These are phyloP conservation scores for Phlegmacium glaucopus DNA, from an alignment of 768 basidiomycete genomes.

Conservation along the genomic window DNA sequence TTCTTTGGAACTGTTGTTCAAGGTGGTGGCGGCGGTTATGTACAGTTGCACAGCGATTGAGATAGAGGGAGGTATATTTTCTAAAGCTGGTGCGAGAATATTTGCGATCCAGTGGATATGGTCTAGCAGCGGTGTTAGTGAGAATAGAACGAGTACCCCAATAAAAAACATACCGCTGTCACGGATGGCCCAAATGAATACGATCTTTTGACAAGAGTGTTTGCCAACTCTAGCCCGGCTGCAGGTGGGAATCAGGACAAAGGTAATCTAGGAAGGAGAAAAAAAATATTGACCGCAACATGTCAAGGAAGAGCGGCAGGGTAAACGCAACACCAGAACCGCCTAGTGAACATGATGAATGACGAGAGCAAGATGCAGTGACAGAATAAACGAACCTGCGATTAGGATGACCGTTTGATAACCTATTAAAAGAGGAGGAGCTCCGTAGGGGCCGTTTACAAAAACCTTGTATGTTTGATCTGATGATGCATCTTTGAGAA, in stretches of 20 bases:
- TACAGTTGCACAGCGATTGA: too few relatives aligned
- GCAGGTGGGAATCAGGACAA: background rate
- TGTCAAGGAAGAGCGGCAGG: too few relatives aligned
- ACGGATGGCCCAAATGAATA: conserved; percentile 45
- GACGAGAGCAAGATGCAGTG: background rate
- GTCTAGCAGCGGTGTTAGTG: conserved; percentile 13
- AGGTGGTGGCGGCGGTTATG: too few relatives aligned
- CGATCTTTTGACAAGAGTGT: conserved; percentile 26
- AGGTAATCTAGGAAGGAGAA: background rate
- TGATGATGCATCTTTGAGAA: conserved; percentile 29
- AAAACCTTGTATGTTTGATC: conserved; percentile 36
- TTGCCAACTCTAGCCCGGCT: conserved; percentile 25
- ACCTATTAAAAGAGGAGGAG: conserved; percentile 30
- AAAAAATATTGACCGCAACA: too few relatives aligned
- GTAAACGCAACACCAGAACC: conserved; percentile 31
- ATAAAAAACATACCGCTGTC: conserved; percentile 27
- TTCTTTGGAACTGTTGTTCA: conserved; percentile 16
- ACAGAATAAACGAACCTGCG: conserved; percentile 28
- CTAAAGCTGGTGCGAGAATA: conserved; percentile 28
- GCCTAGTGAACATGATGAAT: conserved; percentile 22
- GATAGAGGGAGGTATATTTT: too few relatives aligned
- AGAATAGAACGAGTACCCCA: background rate
- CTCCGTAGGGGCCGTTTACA: conserved; percentile 51
- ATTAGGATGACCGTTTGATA: conserved; percentile 39
- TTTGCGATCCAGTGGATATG: conserved; percentile 47